Conservation (phyloP, 2,329 filamentous ascomycete genomes). For the Ophiostoma perfectum region DNA sequence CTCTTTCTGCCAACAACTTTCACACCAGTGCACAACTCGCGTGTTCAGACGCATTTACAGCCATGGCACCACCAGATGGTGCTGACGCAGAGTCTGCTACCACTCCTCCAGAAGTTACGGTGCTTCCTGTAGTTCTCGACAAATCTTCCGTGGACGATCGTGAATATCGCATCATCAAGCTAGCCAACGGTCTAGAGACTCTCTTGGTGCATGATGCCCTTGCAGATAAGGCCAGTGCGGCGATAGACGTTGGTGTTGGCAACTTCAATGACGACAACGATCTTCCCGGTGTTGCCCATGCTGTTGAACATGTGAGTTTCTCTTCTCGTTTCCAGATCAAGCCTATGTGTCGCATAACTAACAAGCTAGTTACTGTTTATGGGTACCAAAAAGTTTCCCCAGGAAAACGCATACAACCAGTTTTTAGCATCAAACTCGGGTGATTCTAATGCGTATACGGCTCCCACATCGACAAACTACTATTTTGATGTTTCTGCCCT, state of each 20-base stretch:
- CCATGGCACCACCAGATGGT: conserved; percentile 12
- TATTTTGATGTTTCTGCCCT: conserved; percentile 93
- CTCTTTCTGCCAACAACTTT: neutral
- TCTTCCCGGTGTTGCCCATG: conserved; percentile 93
- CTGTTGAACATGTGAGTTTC: conserved; percentile 71
- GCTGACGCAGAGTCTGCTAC: neutral
- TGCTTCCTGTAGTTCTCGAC: conserved; percentile 66
- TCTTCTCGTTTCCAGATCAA: conserved; percentile 10
- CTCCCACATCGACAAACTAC: conserved; percentile 90
- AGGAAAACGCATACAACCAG: conserved; percentile 91
- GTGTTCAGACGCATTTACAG: neutral
- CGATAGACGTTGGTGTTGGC: conserved; percentile 91
- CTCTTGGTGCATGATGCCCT: conserved; percentile 89
- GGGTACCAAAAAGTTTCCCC: conserved; percentile 96
- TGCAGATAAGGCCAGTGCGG: conserved; percentile 93
- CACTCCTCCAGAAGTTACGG: neutral
- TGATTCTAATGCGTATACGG: conserved; percentile 91
- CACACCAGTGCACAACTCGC: neutral
- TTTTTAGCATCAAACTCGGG: conserved; percentile 88
- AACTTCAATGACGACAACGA: conserved; percentile 88
- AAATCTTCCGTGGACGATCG: conserved; percentile 81
- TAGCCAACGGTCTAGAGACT: conserved; percentile 83
- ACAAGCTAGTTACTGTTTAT: conserved; percentile 74
- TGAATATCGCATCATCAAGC: conserved; percentile 76
- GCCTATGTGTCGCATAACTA: neutral